Evolutionary conservation across 1,284 basidiomycete species (phyloP).

Genomic region (Laetiporus sulphureus): DNA sequence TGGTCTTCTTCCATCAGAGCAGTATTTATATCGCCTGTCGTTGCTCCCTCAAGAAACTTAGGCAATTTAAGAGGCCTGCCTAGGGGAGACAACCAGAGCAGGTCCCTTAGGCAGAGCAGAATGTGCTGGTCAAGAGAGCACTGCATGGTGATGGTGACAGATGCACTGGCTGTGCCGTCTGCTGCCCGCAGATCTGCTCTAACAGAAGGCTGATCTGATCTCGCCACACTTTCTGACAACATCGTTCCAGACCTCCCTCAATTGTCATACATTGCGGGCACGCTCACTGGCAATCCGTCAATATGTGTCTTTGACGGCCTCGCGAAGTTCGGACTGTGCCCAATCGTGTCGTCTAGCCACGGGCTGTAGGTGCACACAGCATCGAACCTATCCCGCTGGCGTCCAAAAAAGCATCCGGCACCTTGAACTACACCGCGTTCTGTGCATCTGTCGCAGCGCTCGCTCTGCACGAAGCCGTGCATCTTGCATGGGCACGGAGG

Average conservation of each 20-base stretch:
- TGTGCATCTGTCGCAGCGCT: constrained; percentile 56
- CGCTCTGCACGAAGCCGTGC: constrained; percentile 66
- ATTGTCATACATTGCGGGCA: constrained; percentile 81
- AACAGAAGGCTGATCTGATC: neutral
- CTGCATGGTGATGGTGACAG: too few relatives aligned
- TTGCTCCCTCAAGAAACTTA: too few relatives aligned
- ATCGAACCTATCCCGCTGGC: constrained; percentile 66
- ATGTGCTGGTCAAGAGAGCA: too few relatives aligned
- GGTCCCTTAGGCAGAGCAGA: too few relatives aligned
- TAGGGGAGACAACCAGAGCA: too few relatives aligned
- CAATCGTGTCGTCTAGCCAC: constrained; percentile 54
- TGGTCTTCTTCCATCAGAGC: neutral
- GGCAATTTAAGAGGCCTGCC: too few relatives aligned
- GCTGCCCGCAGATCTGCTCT: too few relatives aligned
- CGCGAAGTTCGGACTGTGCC: constrained; percentile 41
- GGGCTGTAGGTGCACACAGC: constrained; percentile 60
- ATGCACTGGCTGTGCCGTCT: too few relatives aligned
- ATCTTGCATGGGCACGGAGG: constrained; percentile 82
- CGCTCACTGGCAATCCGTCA: constrained; percentile 73
- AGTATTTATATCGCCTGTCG: too few relatives aligned
- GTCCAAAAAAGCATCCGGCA: constrained; percentile 79
- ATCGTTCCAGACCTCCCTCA: constrained; percentile 61
- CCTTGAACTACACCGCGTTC: constrained; percentile 83
- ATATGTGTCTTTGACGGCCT: constrained; percentile 67
- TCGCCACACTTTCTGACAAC: too few relatives aligned